A percentile compares a stretch with the other conserved stretches of the same genome.
These are phyloP conservation scores for Citrus sinensis DNA, from an alignment of 345 rosid species.

Conservation along the genomic window DNA sequence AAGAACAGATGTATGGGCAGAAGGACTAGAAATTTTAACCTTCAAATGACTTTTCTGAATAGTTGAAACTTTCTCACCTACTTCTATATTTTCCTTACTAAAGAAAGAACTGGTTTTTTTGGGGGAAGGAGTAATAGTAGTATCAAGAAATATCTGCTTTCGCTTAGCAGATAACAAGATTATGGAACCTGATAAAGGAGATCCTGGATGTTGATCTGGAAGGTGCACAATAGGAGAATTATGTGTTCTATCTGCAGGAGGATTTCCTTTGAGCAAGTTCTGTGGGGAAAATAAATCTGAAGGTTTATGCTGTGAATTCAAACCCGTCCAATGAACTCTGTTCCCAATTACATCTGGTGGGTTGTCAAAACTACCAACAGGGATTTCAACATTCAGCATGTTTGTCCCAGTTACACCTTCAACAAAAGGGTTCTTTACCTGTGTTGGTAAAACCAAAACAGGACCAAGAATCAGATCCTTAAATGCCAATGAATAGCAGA, in stretches of 20 bases:
- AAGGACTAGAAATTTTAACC: constrained; percentile 39
- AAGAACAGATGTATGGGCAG: constrained; percentile 40
- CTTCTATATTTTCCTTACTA: constrained; percentile 39
- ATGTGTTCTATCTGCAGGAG: constrained; percentile 7
- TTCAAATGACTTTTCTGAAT: constrained; percentile 40
- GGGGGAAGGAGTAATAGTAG: constrained; percentile 62
- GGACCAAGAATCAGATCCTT: not conserved
- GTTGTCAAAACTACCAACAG: constrained; percentile 13
- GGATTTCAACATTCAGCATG: constrained; percentile 14
- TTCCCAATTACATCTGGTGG: constrained; percentile 15
- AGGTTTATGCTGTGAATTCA: constrained; percentile 30
- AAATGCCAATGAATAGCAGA: not conserved
- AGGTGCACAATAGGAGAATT: constrained; percentile 13
- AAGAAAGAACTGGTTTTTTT: constrained; percentile 36
- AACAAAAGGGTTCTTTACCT: constrained; percentile 24
- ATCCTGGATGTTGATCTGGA: constrained; percentile 19
- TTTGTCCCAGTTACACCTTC: constrained; percentile 11
- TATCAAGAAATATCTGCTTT: constrained; percentile 22
- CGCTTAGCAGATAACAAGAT: constrained; percentile 33
- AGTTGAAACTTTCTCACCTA: constrained; percentile 34
- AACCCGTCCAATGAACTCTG: constrained; percentile 17
- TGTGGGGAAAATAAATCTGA: constrained; percentile 23
- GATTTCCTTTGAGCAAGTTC: constrained; percentile 16
- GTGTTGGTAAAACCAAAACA: constrained; percentile 13
- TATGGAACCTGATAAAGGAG: constrained; percentile 36